These are phyloP conservation scores for Batkoa obscura DNA, from an alignment of 371 early-diverging fungal genomes.

Conservation along the genomic window DNA sequence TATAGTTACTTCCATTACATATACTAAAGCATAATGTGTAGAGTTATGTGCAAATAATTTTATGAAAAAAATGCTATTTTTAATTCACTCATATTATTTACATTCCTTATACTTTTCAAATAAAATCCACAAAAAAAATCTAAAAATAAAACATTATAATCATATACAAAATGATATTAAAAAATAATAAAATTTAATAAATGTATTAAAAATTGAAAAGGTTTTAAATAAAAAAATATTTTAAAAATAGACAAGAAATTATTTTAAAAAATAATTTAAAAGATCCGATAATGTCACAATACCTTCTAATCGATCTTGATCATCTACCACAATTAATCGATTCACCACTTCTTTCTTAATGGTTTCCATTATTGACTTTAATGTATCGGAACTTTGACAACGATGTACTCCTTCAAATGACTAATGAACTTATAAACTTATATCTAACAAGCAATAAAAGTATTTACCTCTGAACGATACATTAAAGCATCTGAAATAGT, in stretches of 20 bases:
- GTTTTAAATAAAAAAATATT: too few species aligned
- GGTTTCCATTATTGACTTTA: constrained; percentile 66
- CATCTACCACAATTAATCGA: constrained; percentile 77
- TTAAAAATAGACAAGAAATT: not conserved
- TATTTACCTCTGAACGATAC: constrained; percentile 43
- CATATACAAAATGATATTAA: too few species aligned
- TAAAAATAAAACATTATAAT: too few species aligned
- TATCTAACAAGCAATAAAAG: not conserved
- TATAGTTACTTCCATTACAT: too few species aligned
- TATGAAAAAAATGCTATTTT: too few species aligned
- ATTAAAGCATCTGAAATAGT: constrained; percentile 72
- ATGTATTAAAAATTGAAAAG: too few species aligned
- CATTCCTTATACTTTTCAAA: too few species aligned
- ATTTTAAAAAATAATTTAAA: constrained; percentile 34
- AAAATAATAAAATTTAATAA: too few species aligned
- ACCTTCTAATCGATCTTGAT: constrained; percentile 56
- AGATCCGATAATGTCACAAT: constrained; percentile 80
- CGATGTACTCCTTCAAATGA: constrained; percentile 89
- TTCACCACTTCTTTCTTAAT: constrained; percentile 68
- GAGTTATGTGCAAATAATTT: too few species aligned
- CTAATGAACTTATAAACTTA: constrained; percentile 9
- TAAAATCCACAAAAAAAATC: too few species aligned
- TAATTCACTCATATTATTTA: too few species aligned
- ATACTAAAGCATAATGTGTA: too few species aligned
- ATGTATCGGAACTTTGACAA: constrained; percentile 66